A percentile compares a stretch with the other conserved stretches of the same genome.
These are phyloP conservation scores for Aethionema arabicum DNA, from an alignment of 345 rosid genomes.

Conservation along the genomic window DNA sequence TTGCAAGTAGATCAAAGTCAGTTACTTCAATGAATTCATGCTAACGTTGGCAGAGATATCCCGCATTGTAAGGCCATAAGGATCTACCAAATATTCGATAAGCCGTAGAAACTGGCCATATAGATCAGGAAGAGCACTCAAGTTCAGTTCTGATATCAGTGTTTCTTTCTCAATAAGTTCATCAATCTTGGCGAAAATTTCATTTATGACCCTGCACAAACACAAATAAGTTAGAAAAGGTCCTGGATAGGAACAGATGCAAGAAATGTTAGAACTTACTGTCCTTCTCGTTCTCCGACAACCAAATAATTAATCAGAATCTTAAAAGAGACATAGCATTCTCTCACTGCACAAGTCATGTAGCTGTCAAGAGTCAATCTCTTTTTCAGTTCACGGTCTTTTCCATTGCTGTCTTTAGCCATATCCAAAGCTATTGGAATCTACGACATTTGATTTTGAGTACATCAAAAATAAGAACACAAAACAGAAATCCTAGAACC, in stretches of 20 bases:
- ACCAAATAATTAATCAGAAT: slow-evolving; percentile 49
- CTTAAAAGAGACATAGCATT: slow-evolving; percentile 56
- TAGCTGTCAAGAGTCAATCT: slow-evolving; percentile 47
- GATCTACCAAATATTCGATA: slow-evolving; percentile 64
- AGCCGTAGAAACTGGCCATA: slow-evolving; percentile 72
- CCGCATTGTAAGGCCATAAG: slow-evolving; percentile 9
- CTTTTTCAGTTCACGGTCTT: slow-evolving; percentile 53
- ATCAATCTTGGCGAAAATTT: slow-evolving; percentile 55
- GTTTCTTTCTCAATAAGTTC: slow-evolving; percentile 34
- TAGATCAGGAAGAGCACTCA: slow-evolving; percentile 79
- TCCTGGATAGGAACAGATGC: background rate
- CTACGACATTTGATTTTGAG: slow-evolving; percentile 32
- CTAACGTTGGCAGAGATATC: slow-evolving; percentile 13
- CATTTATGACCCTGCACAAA: slow-evolving; percentile 55
- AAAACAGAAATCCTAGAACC: background rate
- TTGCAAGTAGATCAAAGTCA: slow-evolving; percentile 16
- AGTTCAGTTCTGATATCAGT: slow-evolving; percentile 51
- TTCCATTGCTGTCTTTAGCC: slow-evolving; percentile 58
- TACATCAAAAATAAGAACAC: background rate
- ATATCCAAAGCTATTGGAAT: slow-evolving; percentile 66
- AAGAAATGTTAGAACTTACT: slow-evolving; percentile 34
- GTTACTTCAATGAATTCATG: slow-evolving; percentile 22
- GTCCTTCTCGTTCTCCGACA: slow-evolving; percentile 44
- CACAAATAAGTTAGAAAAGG: slow-evolving; percentile 17
- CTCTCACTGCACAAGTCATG: slow-evolving; percentile 55